Conservation (phyloP, 768 basidiomycete species). For the Butyriboletus loyo region DNA sequence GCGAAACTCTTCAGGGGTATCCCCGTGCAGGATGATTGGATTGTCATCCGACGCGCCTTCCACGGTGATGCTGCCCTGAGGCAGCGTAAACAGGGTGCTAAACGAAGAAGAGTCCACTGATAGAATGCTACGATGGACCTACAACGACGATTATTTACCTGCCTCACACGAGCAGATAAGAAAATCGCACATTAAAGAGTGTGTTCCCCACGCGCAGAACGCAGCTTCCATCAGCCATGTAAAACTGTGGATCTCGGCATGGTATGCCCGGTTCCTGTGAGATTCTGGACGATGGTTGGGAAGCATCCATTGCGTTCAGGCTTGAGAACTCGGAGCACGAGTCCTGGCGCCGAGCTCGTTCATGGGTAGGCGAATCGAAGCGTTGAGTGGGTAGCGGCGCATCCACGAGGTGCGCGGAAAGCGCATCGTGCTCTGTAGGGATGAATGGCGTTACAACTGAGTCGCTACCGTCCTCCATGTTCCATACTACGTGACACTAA, state of each 20-base stretch:
- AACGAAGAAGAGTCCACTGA: slow-evolving; percentile 67
- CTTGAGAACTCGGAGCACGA: slow-evolving; percentile 1
- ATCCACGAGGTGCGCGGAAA: not conserved
- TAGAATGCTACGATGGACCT: slow-evolving; percentile 61
- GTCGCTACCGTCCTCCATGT: slow-evolving; percentile 16
- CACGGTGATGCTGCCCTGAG: slow-evolving; percentile 45
- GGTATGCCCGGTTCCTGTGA: slow-evolving; percentile 12
- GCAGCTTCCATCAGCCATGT: slow-evolving; percentile 68
- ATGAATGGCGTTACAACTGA: slow-evolving; percentile 17
- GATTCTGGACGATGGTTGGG: not conserved
- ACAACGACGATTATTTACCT: slow-evolving; percentile 1
- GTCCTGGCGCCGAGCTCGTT: slow-evolving; percentile 9
- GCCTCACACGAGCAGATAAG: not conserved
- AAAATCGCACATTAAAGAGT: slow-evolving; percentile 59
- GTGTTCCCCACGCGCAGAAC: slow-evolving; percentile 59
- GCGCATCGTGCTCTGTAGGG: slow-evolving; percentile 18
- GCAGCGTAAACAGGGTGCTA: slow-evolving; percentile 61
- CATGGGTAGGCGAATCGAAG: slow-evolving; percentile 8
- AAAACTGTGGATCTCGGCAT: slow-evolving; percentile 51
- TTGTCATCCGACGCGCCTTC: slow-evolving; percentile 66
- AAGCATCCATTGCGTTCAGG: not conserved
- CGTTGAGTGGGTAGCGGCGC: slow-evolving; percentile 1
- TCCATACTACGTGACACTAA: not conserved
- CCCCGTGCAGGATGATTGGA: slow-evolving; percentile 62
- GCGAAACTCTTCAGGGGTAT: slow-evolving; percentile 62